Evolutionary conservation across 2,329 filamentous ascomycete genomes (phyloP).

Genomic region (Neospermospora avenae): DNA sequence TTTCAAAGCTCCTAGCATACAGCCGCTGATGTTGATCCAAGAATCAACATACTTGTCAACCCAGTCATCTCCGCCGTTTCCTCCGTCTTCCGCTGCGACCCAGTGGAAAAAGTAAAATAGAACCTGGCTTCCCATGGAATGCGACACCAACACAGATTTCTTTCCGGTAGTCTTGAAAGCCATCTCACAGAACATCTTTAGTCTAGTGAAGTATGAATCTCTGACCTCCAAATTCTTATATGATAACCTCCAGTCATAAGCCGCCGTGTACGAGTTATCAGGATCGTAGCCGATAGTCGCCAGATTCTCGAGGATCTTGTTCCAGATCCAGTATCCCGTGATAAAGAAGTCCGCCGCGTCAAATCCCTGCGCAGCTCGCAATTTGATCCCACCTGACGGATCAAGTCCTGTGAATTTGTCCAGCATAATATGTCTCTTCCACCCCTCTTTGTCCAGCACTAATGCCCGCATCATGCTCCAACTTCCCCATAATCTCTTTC

Average conservation of each 20-base stretch:
- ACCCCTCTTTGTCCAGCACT: slow-evolving; percentile 86
- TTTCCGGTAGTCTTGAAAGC: slow-evolving; percentile 68
- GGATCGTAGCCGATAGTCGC: slow-evolving; percentile 96
- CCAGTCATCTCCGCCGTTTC: slow-evolving; percentile 80
- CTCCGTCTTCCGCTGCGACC: slow-evolving; percentile 76
- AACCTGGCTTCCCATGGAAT: slow-evolving; percentile 98
- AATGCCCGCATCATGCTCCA: slow-evolving; percentile 99
- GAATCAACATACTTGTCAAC: slow-evolving; percentile 86
- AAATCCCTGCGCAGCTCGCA: slow-evolving; percentile 92
- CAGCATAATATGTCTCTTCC: slow-evolving; percentile 97
- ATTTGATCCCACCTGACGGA: slow-evolving; percentile 75
- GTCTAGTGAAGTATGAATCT: slow-evolving; percentile 88
- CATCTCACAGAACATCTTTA: slow-evolving; percentile 88
- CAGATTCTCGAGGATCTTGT: slow-evolving; percentile 95
- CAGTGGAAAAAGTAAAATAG: slow-evolving; percentile 76
- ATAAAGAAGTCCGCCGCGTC: slow-evolving; percentile 97
- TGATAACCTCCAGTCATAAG: slow-evolving; percentile 88
- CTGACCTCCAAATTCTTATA: slow-evolving; percentile 86
- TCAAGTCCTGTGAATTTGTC: slow-evolving; percentile 90
- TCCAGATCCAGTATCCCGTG: slow-evolving; percentile 90
- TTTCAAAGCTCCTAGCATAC: slow-evolving; percentile 94
- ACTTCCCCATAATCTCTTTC: slow-evolving; percentile 92
- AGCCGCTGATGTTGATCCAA: slow-evolving; percentile 98
- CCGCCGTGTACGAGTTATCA: slow-evolving; percentile 65
- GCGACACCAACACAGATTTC: slow-evolving; percentile 83